These are phyloP conservation scores for Rhizoclosmatium globosum DNA, from an alignment of 192 early-diverging fungal genomes.

Conservation along the genomic window DNA sequence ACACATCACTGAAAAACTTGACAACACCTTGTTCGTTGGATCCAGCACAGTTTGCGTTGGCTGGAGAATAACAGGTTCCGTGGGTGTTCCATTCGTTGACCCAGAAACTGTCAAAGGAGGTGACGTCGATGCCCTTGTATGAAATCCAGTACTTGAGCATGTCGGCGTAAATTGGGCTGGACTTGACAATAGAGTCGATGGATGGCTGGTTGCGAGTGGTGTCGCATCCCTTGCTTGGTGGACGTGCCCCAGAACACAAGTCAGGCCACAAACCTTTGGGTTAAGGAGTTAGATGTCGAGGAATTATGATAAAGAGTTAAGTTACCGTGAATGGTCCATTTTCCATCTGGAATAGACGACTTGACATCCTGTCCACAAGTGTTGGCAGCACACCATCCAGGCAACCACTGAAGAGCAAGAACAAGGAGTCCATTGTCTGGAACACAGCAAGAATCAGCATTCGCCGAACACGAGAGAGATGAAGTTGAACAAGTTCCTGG, in stretches of 20 bases:
- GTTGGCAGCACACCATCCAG: slow-evolving; percentile 15
- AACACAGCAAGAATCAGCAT: slow-evolving; percentile 7
- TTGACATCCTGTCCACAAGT: neutral
- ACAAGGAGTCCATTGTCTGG: slow-evolving; percentile 6
- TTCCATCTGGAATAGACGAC: neutral
- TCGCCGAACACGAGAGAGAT: neutral
- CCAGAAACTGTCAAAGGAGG: too few species aligned
- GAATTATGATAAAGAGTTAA: neutral
- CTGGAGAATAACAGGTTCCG: too few species aligned
- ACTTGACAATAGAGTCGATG: neutral
- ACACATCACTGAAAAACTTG: slow-evolving; percentile 8
- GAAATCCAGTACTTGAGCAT: neutral
- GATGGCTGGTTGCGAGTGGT: neutral
- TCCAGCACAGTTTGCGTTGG: neutral
- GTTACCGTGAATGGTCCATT: slow-evolving; percentile 17
- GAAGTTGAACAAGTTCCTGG: neutral
- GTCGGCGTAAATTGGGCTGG: neutral
- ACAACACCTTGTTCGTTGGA: neutral
- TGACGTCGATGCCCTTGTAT: too few species aligned
- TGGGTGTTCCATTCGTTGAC: too few species aligned
- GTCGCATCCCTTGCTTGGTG: neutral
- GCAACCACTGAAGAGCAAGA: slow-evolving; percentile 14
- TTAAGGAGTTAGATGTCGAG: neutral
- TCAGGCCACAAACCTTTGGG: neutral
- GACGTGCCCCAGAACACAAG: neutral